Base-by-base conservation (phyloP, 495 filamentous ascomycete genomes). In the Hypoxylon cercidicola region DNA sequence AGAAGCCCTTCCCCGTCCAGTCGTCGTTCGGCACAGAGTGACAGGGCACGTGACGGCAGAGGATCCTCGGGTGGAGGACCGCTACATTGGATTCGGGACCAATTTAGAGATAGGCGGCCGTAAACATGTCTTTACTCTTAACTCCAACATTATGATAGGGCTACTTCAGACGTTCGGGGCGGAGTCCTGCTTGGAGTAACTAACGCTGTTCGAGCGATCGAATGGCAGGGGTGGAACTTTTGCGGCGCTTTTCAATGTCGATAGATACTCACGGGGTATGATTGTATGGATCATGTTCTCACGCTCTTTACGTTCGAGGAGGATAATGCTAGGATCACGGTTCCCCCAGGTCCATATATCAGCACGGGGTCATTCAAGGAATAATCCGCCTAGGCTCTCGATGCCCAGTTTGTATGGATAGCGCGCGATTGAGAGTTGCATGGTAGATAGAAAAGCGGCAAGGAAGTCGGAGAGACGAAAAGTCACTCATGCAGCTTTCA, bases 41-140 rank as follows among this genome's bases (percentile, higher is more conserved):
- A 73, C 16, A 67, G 69, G 41, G 15, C 49, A 13, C 69, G 66
- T 4, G 68, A 72, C 18, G 47, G 34, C 21, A 63, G 67, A 43
- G 59, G 66, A 15, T 69, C 67, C 20, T 64, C 66, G 12, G 46
- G 62, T 46, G 57, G 68, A 21, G 74, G 77, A 49, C 72, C 76
- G 7, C 46, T 79, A 8, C 37, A 54, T 45, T 81, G 78, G 78
- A 23, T 81, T 20, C 64, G 77, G 52, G 75, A 75, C 39, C 75
- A 69, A 18, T 77, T 78, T 34, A 39, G 66, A 18, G 69, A 69
- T 23, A 64, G 66, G 23, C 66, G 66, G 12, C 39, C 46, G n/a
- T 65, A n/a, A 65, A 16, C 3, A 6, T 41, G 4, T n/a, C 39
- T 41, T 41, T 28, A 3, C 7, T 28, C 3, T 28, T 28, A 28